A percentile compares a stretch with the other conserved stretches of the same genome.
Evolutionary conservation across 2,329 filamentous ascomycete species (phyloP).

Genomic region (Emericellopsis atlantica): DNA sequence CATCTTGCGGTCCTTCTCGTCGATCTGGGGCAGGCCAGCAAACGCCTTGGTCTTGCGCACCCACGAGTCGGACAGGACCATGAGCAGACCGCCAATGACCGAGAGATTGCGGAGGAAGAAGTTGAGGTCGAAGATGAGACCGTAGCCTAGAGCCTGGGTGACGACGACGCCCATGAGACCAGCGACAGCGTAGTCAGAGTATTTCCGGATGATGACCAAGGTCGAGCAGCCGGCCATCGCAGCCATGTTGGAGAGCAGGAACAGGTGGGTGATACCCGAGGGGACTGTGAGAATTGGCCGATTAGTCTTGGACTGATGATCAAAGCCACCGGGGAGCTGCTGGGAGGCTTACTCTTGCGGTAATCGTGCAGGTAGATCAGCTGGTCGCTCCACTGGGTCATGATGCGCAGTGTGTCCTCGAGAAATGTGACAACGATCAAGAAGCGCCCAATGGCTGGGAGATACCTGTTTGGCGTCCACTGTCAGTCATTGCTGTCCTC

Average conservation of each 20-base stretch:
- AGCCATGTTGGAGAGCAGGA: conserved; percentile 81
- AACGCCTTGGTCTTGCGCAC: conserved; percentile 96
- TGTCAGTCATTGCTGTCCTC: conserved; percentile 1
- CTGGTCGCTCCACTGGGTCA: conserved; percentile 97
- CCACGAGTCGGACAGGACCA: conserved; percentile 98
- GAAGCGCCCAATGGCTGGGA: conserved; percentile 92
- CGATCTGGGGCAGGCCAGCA: conserved; percentile 81
- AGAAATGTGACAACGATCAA: conserved; percentile 97
- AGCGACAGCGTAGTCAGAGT: conserved; percentile 84
- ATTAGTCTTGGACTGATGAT: conserved; percentile 7
- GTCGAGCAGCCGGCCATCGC: conserved; percentile 74
- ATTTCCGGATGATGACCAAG: conserved; percentile 82
- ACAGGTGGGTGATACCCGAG: conserved; percentile 76
- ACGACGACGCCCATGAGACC: conserved; percentile 87
- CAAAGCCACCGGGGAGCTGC: too few relatives aligned
- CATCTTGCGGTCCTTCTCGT: conserved; percentile 99
- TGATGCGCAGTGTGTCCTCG: conserved; percentile 88
- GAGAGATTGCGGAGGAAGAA: conserved; percentile 99
- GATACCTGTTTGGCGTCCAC: conserved; percentile 46
- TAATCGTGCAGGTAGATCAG: conserved; percentile 87
- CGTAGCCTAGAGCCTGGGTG: conserved; percentile 89
- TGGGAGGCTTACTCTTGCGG: conserved; percentile 57
- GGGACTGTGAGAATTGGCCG: conserved; percentile 50
- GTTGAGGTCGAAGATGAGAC: conserved; percentile 97
- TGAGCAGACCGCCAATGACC: conserved; percentile 90